phyloP scores from a whole-genome alignment of 169 alveolate genomes.

The Eimeria falciformis region DNA sequence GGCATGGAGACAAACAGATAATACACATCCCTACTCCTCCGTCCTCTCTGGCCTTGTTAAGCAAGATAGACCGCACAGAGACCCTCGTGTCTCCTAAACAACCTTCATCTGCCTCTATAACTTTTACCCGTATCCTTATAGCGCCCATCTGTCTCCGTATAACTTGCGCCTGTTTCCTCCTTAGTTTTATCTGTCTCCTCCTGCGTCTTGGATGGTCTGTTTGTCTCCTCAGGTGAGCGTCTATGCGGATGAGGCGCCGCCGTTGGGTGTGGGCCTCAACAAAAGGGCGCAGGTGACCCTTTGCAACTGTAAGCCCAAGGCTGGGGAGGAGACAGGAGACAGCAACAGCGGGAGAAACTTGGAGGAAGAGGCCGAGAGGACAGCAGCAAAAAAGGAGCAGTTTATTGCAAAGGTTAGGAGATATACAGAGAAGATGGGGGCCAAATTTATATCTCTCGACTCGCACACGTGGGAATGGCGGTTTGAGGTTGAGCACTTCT shows the following conservation, averaged over 20 bases:
- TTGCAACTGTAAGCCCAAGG: slow-evolving; percentile 63
- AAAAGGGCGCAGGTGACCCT: slow-evolving; percentile 63
- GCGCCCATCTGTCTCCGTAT: no score
- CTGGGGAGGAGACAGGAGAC: background rate
- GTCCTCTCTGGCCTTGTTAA: no score
- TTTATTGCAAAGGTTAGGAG: slow-evolving; percentile 20
- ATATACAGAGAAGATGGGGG: slow-evolving; percentile 70
- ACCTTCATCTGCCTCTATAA: no score
- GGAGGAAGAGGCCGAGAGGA: background rate
- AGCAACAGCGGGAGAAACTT: background rate
- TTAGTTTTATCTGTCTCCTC: no score
- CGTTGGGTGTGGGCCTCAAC: slow-evolving; percentile 59
- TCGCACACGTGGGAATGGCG: slow-evolving; percentile 43
- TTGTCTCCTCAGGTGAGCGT: slow-evolving; percentile 63
- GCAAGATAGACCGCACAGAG: no score
- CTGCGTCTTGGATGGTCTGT: no score
- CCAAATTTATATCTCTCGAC: slow-evolving; percentile 37
- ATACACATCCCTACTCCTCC: no score
- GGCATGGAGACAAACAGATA: no score
- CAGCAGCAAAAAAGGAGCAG: slow-evolving; percentile 17
- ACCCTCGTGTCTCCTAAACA: no score
- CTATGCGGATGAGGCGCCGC: slow-evolving; percentile 55
- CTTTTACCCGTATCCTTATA: no score
- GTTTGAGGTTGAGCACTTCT: slow-evolving; percentile 70
- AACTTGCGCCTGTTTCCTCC: no score